Evolutionary conservation across 2,329 filamentous ascomycete species (phyloP).

Genomic region (Alternaria brassicicola): DNA sequence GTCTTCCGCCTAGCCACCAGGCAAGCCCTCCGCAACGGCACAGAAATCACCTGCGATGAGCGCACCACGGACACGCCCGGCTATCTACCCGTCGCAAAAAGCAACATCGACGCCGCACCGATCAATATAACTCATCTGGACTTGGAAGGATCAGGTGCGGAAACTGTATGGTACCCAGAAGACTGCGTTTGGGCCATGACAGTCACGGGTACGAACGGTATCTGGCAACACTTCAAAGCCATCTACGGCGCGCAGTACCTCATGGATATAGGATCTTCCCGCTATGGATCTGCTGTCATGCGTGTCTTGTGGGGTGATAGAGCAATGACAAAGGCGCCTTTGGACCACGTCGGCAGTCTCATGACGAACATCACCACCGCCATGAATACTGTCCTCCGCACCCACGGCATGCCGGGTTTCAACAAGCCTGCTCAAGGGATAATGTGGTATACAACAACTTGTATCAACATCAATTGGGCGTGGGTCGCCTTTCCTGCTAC

Average conservation of each 20-base stretch:
- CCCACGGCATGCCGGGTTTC: not conserved
- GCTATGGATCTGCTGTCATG: not conserved
- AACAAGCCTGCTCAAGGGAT: not conserved
- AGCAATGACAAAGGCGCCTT: not conserved
- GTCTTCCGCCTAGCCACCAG: not conserved
- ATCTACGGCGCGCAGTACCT: not conserved
- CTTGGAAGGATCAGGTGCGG: not conserved
- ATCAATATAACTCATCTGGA: not conserved
- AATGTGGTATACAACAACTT: conserved; percentile 12
- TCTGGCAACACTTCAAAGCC: not conserved
- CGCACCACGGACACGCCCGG: not conserved
- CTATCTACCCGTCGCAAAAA: not conserved
- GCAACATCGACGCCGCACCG: conserved; percentile 1
- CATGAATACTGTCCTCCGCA: conserved; percentile 10
- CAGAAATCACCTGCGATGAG: not conserved
- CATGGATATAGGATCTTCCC: not conserved
- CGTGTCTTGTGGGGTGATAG: not conserved
- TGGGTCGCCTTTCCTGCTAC: conserved; percentile 9
- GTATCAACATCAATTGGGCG: conserved; percentile 6
- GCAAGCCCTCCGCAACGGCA: not conserved
- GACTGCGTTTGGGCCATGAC: not conserved
- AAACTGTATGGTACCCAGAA: not conserved
- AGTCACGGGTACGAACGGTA: not conserved
- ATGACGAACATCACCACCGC: conserved; percentile 4
- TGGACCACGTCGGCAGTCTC: not conserved